phyloP scores from a whole-genome alignment of 176 grass and related monocot species.

The Typha latifolia region DNA sequence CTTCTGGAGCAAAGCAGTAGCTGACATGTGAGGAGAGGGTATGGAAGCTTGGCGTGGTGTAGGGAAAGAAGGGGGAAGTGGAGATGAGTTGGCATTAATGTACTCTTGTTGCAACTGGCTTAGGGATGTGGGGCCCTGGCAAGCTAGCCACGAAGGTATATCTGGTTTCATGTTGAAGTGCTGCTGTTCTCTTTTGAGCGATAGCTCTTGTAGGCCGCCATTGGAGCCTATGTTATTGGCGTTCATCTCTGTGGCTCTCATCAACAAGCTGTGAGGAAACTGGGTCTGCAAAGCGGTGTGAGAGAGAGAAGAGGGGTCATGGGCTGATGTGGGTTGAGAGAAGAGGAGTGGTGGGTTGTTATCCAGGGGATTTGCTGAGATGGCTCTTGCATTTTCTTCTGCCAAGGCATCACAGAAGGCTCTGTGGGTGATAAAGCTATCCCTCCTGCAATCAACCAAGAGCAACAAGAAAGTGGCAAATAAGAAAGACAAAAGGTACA shows the following conservation, averaged over 20 bases:
- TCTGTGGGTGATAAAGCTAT: constrained; percentile 98
- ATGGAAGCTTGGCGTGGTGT: not conserved
- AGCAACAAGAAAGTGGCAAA: not conserved
- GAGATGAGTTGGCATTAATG: constrained; percentile 15
- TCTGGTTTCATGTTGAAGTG: constrained; percentile 19
- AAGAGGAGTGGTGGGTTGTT: constrained; percentile 31
- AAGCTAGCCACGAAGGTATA: constrained; percentile 27
- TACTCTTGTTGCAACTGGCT: constrained; percentile 28
- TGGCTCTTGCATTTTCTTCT: constrained; percentile 86
- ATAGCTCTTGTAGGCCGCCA: constrained; percentile 30
- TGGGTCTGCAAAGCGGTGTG: constrained; percentile 11
- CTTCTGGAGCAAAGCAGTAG: constrained; percentile 94
- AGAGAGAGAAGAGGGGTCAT: constrained; percentile 15
- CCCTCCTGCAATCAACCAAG: constrained; percentile 36
- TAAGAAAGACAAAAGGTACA: constrained; percentile 5
- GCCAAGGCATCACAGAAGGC: constrained; percentile 98
- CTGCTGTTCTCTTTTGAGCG: constrained; percentile 48
- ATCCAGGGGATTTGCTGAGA: constrained; percentile 20
- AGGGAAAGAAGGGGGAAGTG: not conserved
- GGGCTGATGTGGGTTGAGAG: constrained; percentile 15
- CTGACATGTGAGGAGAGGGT: constrained; percentile 76
- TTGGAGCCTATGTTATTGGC: not conserved
- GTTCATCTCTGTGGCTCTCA: not conserved
- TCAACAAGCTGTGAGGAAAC: not conserved
- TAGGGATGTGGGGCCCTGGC: constrained; percentile 7